Base-by-base conservation (phyloP, 108 stramenopile species). In the Pseudonitzschia multiseries region DNA sequence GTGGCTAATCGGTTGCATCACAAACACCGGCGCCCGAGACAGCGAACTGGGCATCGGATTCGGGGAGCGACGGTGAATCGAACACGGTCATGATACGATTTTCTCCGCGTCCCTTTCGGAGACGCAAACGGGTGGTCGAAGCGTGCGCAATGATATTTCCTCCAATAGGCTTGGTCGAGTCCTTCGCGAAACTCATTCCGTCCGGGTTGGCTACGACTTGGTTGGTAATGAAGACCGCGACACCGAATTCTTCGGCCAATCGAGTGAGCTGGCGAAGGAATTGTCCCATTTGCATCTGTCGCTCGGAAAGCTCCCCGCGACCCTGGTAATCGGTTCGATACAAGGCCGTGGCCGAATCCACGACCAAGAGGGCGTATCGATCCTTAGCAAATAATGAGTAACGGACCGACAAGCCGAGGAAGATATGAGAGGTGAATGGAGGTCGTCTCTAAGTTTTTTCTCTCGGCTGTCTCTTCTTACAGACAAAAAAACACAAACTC, bases 91-190 rank as follows among this genome's bases (percentile, higher is more conserved):
- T 97, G 67, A 99, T 97, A 9, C 98, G 94, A 68, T 98, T 99
- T 65, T 99, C 97, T 9, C 98, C 98, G 32, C 99, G 93, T 21
- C 97, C 99, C 81, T 99, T 99, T 44, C 98, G 88, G 60, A 99
- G 86, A 21, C 97, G 89, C 70, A 99, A 78, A 17, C 99, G 87
- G 29, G 98, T 99, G 20, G 97, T 98, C 10, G 94, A 94, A 0
- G 99, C 99, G 77, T 99, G 99, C 1, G 99, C 99, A 56, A 99
- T 96, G 73, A 99, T 99, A 81, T 99, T 99, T 33, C 99, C 99
- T 14, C 99, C 99, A 79, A 99, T 99, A 6, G 99, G 98, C 80
- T 99, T 99, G 48, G 97, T 98, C 17, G 86, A 68, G 75, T 99
- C 98, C 81, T 98, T 99, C n/a, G 97, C 97, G 79, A 98, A 98